A percentile compares a stretch with the other conserved stretches of the same genome.
Conservation (phyloP, 208 protist species). For the Balamuthia mandrillaris region DNA sequence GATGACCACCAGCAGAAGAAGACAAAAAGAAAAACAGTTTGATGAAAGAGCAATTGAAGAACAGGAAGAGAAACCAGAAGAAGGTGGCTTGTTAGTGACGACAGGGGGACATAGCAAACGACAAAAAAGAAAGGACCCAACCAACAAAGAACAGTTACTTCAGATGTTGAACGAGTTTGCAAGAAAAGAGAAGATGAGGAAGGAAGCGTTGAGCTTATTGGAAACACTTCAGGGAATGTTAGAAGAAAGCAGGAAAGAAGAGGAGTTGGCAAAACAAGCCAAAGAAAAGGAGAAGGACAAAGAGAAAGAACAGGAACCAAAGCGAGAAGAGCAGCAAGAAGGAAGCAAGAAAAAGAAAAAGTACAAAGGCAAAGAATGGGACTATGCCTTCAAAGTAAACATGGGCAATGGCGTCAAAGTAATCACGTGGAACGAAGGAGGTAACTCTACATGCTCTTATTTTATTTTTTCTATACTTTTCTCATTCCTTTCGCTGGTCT, state of each 20-base stretch:
- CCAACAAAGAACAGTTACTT: no score
- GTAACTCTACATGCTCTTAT: background rate
- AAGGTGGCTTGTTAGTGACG: background rate
- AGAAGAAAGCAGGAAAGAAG: no score
- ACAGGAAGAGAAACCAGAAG: background rate
- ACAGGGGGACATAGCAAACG: background rate
- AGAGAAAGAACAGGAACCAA: no score
- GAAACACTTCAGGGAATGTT: background rate
- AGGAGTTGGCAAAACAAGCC: no score
- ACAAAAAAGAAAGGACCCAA: background rate
- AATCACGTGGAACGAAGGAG: conserved; percentile 11
- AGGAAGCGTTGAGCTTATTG: background rate
- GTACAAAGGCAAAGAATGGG: background rate
- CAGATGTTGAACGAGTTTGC: no score
- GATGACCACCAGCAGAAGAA: no score
- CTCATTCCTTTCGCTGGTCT: no score
- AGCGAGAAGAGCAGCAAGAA: background rate
- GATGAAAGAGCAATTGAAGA: background rate
- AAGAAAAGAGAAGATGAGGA: background rate
- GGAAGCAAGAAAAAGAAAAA: background rate
- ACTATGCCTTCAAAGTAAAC: background rate
- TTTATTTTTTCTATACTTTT: background rate
- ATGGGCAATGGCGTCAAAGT: background rate
- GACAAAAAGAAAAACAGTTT: background rate
- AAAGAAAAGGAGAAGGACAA: no score